Conservation (phyloP, 2,329 filamentous ascomycete genomes). For the Emergomyces pasteurianus region DNA sequence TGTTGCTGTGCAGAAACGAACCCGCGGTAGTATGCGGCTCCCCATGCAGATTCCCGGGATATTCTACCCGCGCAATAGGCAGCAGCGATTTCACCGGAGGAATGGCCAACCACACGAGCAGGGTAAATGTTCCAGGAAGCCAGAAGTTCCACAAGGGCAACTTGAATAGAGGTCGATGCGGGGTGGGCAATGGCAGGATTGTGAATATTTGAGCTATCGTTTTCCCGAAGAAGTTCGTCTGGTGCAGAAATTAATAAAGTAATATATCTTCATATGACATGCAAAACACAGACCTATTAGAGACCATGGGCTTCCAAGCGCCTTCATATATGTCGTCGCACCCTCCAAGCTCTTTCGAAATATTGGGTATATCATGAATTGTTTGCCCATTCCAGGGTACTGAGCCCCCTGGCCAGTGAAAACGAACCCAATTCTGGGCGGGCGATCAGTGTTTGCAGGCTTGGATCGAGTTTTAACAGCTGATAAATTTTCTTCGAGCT, state of each 20-base stretch:
- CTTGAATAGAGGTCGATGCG: slow-evolving; percentile 23
- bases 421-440: slow-evolving; percentile 14
- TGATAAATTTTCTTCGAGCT: slow-evolving; percentile 3
- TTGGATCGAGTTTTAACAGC: background rate
- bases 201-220: slow-evolving; percentile 11
- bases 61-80: slow-evolving; percentile 21
- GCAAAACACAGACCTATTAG: slow-evolving; percentile 3
- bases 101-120: slow-evolving; percentile 21
- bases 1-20: slow-evolving; percentile 2
- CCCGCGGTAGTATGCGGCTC: slow-evolving; percentile 17
- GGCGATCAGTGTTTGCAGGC: background rate
- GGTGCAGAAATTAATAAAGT: slow-evolving; percentile 2
- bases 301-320: slow-evolving; percentile 8
- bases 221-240: slow-evolving; percentile 9
- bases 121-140: slow-evolving; percentile 15
- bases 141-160: slow-evolving; percentile 22
- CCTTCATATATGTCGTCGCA: slow-evolving; percentile 6
- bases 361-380: slow-evolving; percentile 14
- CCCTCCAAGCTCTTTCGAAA: slow-evolving; percentile 13
- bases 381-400: slow-evolving; percentile 22
- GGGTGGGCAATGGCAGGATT: slow-evolving; percentile 20
- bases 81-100: slow-evolving; percentile 26
- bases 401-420: slow-evolving; percentile 30
- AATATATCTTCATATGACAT: background rate
- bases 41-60: slow-evolving; percentile 7